Base-by-base conservation (phyloP, 352 stramenopile genomes). In the Sclerospora graminicola region DNA sequence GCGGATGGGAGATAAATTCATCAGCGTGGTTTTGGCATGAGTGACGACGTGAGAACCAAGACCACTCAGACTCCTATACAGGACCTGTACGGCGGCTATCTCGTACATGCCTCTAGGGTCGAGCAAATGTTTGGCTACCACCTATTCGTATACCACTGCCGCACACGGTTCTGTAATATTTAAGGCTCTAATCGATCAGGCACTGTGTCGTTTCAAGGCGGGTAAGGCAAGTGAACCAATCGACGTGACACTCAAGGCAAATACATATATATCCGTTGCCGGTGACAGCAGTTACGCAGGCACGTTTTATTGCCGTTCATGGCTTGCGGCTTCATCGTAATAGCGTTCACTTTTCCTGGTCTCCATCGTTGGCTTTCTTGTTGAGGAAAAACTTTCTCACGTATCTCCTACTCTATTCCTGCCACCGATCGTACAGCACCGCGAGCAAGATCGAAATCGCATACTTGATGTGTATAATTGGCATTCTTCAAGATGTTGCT, bases 311-410 rank as follows among this genome's bases (percentile, higher is more conserved):
- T 82, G 28, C 63, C 70, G 4, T 83, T 97, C 37, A 64, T 85
- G 21, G 79, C 86, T 21, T 79, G 66, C 9, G 51, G 86, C 21
- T 83, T 97, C 40, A 89, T 97, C 36, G 69, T 87, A 11, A 84
- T 97, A 29, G 86, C 88, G 13, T 90, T 97, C 35, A 84, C 84
- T 93, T 55, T 88, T 97, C 35, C 85, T 88, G 0, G 87, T 81
- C 5, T 90, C 82, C 3, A 93, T 95, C 47, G 94, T 93, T 36
- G 87, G 91, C 5, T 98, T 98, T 63, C 60, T 98, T 21, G 95
- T 99, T 20, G 87, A 95, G 44, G 95, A 99, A 57, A 76, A 76
- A 35, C 81, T n/a, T n/a, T n/a, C n/a, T n/a, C n/a, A n/a, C n/a
- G n/a, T n/a, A n/a, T n/a, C n/a, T n/a, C n/a, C n/a, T n/a, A n/a